phyloP scores from a whole-genome alignment of 2,329 filamentous ascomycete species.

The Fusarium sp. region DNA sequence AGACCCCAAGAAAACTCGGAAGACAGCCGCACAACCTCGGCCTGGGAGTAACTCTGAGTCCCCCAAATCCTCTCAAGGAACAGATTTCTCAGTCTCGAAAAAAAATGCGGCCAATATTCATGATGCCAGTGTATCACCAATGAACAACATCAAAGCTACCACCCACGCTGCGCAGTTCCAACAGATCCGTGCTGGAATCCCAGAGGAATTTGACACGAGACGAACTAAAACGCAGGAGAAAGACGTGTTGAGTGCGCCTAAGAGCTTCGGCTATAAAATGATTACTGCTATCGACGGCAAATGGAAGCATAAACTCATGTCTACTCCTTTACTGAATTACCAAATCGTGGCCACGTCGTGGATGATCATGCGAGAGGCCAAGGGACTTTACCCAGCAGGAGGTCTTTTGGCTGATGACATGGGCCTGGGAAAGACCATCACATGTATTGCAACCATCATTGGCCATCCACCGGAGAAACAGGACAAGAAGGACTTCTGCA shows the following conservation, averaged over 20 bases:
- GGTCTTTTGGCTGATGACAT: slow-evolving; percentile 74
- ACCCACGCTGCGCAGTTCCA: slow-evolving; percentile 7
- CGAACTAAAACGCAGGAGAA: slow-evolving; percentile 16
- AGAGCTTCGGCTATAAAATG: slow-evolving; percentile 41
- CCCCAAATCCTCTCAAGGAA: too few species aligned
- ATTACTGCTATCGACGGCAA: slow-evolving; percentile 12
- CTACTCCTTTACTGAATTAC: slow-evolving; percentile 58
- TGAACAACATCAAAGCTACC: slow-evolving; percentile 4
- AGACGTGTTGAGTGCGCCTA: slow-evolving; percentile 35
- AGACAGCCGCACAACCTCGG: neutral
- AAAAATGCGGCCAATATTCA: too few species aligned
- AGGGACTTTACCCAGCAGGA: slow-evolving; percentile 62
- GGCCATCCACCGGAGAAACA: slow-evolving; percentile 65
- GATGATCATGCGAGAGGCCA: slow-evolving; percentile 68
- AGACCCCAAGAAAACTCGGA: neutral
- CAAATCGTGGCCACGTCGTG: slow-evolving; percentile 68
- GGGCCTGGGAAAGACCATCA: slow-evolving; percentile 80
- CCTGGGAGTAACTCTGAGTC: too few species aligned
- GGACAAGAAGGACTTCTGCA: slow-evolving; percentile 55
- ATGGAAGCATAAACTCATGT: slow-evolving; percentile 43
- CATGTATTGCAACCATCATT: slow-evolving; percentile 79
- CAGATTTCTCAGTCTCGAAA: too few species aligned
- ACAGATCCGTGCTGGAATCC: slow-evolving; percentile 28
- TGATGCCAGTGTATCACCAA: neutral
- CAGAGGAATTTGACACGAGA: slow-evolving; percentile 26